Evolutionary conservation across 306 rosid genomes (phyloP), one percentile per base, ranked within the genome.

Genomic region (Myrica gale): DNA sequence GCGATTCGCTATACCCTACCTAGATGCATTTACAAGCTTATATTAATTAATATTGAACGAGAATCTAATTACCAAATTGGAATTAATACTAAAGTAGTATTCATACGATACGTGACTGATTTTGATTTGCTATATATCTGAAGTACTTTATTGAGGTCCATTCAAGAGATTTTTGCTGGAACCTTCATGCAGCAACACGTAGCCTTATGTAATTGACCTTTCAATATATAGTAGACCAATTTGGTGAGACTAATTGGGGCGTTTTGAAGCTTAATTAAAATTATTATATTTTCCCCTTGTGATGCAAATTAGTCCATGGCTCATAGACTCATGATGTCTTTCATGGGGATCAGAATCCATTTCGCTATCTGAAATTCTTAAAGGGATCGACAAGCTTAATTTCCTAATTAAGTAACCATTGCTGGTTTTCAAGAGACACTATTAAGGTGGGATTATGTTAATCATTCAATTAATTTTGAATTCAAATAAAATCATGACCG

Each of bases 341-440:
- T 32, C 37, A 58, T 11, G 41, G 65, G 3, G 41, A 21, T 5
- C 9, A 23, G 17, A 23, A 2, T 32, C 37, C 65, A 58, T 20
- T 57, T 57, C 26, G 10, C 53, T 15, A 48, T 11, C 53, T 57
- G 26, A 4, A 7, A 20, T 43, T 52, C 44, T 19, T 54, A 62
- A 19, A 70, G 78, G 12, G 73, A n/a, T n/a, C n/a, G n/a, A 75
- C 75, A 83, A 37, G 72, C 73, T 71, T 57, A 26, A 1, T 26
- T 26, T 26, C 79, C 81, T 71, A 74, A 32, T 32, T 2, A 32
- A 72, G 79, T 66, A 56, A 77, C 73, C 42, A 32, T 76, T 48
- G 83, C 68, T 65, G 76, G 69, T 26, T 71, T 83, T 42, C n/a
- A 39, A 72, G 75, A 77, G 87, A 82, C 83, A 82, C 51, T 48